These are phyloP conservation scores for Prunus yedoensis DNA, from an alignment of 331 rosid genomes.

Conservation along the genomic window DNA sequence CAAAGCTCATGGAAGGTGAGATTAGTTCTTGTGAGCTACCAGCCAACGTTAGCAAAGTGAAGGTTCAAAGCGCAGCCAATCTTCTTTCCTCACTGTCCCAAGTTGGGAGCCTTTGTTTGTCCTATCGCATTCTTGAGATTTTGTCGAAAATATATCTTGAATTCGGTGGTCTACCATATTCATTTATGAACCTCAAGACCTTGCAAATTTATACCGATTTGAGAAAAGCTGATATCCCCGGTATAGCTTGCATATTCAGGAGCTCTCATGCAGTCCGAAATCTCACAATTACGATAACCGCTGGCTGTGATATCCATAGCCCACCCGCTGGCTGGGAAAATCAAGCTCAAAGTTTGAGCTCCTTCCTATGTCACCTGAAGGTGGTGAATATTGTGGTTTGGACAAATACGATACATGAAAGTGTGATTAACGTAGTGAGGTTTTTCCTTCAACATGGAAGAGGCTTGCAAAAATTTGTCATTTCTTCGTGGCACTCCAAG, in stretches of 20 bases:
- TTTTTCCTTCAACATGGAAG: constrained; percentile 5
- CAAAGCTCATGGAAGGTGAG: too few relatives aligned
- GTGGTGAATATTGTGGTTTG: neutral
- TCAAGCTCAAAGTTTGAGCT: neutral
- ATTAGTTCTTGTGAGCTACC: too few relatives aligned
- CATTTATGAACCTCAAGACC: neutral
- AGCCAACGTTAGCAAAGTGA: too few relatives aligned
- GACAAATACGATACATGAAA: neutral
- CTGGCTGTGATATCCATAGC: neutral
- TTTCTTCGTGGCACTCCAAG: neutral
- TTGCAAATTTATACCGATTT: neutral
- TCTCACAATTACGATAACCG: neutral
- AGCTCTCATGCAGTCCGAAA: neutral
- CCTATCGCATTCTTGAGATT: too few relatives aligned
- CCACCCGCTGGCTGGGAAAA: neutral
- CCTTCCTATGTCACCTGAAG: neutral
- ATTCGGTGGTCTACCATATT: neutral
- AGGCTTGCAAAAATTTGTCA: neutral
- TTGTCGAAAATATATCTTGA: too few relatives aligned
- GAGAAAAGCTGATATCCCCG: neutral
- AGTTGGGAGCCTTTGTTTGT: too few relatives aligned
- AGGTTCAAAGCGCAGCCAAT: too few relatives aligned
- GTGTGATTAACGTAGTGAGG: neutral
- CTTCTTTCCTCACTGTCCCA: too few relatives aligned
- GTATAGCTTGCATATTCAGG: neutral